A percentile compares a stretch with the other conserved stretches of the same genome.
Evolutionary conservation across 2,329 filamentous ascomycete genomes (phyloP).

Genomic region (Alternaria novae-zelandiae): DNA sequence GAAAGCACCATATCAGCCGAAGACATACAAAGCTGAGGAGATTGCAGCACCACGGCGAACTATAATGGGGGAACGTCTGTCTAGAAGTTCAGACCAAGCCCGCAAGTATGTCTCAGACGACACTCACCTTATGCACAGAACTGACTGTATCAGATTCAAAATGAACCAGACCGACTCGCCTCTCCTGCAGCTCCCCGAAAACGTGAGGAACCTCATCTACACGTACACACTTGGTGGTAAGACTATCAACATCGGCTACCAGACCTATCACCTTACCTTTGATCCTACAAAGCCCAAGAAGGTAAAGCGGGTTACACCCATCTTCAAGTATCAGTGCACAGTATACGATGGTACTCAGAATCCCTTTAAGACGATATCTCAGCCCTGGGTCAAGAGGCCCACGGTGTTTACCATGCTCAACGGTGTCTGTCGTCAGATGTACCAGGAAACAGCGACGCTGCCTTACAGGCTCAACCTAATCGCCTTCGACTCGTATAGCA

Average conservation of each 20-base stretch:
- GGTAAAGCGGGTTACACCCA: slow-evolving; percentile 5
- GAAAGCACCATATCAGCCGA: slow-evolving; percentile 18
- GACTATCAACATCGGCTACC: slow-evolving; percentile 32
- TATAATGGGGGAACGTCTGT: slow-evolving; percentile 10
- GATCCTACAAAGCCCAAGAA: neutral
- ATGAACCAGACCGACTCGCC: slow-evolving; percentile 32
- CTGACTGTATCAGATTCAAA: slow-evolving; percentile 24
- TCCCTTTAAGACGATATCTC: slow-evolving; percentile 12
- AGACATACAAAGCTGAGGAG: slow-evolving; percentile 17
- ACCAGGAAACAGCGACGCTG: slow-evolving; percentile 35
- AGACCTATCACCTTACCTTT: slow-evolving; percentile 22
- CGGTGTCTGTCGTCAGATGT: slow-evolving; percentile 37
- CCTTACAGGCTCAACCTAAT: slow-evolving; percentile 34
- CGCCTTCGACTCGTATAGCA: slow-evolving; percentile 26
- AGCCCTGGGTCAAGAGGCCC: slow-evolving; percentile 5
- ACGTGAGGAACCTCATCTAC: slow-evolving; percentile 32
- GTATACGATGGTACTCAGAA: slow-evolving; percentile 17
- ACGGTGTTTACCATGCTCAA: slow-evolving; percentile 29
- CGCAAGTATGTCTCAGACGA: slow-evolving; percentile 18
- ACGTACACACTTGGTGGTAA: slow-evolving; percentile 29
- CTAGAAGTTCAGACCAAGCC: slow-evolving; percentile 16
- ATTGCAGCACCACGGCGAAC: slow-evolving; percentile 13
- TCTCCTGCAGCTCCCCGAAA: slow-evolving; percentile 31
- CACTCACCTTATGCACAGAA: neutral
- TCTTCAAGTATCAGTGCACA: slow-evolving; percentile 32